Evolutionary conservation across 2,329 filamentous ascomycete species (phyloP), one percentile per base, ranked within the genome.

Genomic region (Botrytis aclada): DNA sequence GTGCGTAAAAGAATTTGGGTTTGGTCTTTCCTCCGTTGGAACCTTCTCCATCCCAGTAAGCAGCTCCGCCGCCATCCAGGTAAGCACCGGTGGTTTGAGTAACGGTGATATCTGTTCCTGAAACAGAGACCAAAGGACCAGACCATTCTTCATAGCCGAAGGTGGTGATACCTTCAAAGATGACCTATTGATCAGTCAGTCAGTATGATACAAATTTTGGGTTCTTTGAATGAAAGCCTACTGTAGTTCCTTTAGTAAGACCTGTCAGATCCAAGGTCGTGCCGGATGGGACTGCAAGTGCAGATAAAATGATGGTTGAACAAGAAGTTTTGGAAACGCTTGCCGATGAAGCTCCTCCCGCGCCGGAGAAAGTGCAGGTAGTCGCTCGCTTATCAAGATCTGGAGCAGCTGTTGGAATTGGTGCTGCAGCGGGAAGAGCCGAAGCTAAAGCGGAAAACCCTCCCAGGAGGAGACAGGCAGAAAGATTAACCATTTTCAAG

Each of bases 101-200:
- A 39, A 91, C 83, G 61, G 83, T 84, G 77, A 91, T 85, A 72
- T 83, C 81, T 51, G 81, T 86, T 58, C 90, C 90, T 1, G 86
- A 86, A 75, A 92, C 83, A 41, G 85, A 84, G 76, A 92, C 85
- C 22, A 92, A 83, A 61, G 90, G 90, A 0, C 90, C 90, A 4
- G 80, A 79, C 90, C 89, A 92, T 77, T 90, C 86, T 75, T 87
- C 83, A 82, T 91, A 92, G 51, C 84, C 90, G 77, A 90, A 92
- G 71, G 86, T 88, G n/a, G 90, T 92, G 25, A 84, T 87, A 62
- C 90, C 90, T 74, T 88, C 81, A 81, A 92, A 92, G 76, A 86
- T 88, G 75, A 91, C 72, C 79, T 85, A 45, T 18, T 20, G 1
- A 51, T 69, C 7, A 61, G 45, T 66, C 4, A 51, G 39, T 34